Evolutionary conservation across 805 yeast species (phyloP), one percentile per base, ranked within the genome.

Genomic region (Deakozyma indianensis): DNA sequence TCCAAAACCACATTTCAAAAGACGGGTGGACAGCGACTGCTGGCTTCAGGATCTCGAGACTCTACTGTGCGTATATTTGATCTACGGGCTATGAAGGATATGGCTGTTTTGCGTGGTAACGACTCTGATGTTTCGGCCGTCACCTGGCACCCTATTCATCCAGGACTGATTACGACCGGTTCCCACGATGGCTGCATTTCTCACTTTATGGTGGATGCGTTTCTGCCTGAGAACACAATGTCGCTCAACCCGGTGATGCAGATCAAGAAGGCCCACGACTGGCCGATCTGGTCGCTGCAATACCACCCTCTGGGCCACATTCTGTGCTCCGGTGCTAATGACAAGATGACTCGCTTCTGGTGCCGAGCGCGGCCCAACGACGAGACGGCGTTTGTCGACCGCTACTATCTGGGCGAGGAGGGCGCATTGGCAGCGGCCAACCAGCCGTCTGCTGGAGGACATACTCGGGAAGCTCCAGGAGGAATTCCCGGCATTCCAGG

Each of bases 271-370:
- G 98, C 97, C 0, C 99, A 92, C 61, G 96, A 87, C 56, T 83
- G 84, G 65, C 94, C 95, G 2, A 77, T 92, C 44, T 87, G 90
- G 62, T 77, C 94, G 2, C 62, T 92, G 46, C 90, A 88, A 49
- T 92, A 87, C 59, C 96, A 88, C 62, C 97, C 97, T 2, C 67
- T 83, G 54, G 99, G 99, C 2, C 96, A 92, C 63, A 67, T 90
- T 43, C 66, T 92, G 28, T 79, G 94, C 46, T 78, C 96, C 4
- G 97, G 96, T 0, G 90, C 96, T 18, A 86, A 92, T 47, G 99
- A 92, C 62, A 76, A 92, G 58, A 78, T 94, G 3, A 84, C 94
- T 22, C 66, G 96, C 46, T 84, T 94, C 63, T 92, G 99, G 99
- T 78, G 88, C 24, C 70, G 99, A 44, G 82, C 94, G 1, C 71